Evolutionary conservation across 2,329 filamentous ascomycete species (phyloP), one percentile per base, ranked within the genome.

Genomic region (Daldinia eschscholtzii): DNA sequence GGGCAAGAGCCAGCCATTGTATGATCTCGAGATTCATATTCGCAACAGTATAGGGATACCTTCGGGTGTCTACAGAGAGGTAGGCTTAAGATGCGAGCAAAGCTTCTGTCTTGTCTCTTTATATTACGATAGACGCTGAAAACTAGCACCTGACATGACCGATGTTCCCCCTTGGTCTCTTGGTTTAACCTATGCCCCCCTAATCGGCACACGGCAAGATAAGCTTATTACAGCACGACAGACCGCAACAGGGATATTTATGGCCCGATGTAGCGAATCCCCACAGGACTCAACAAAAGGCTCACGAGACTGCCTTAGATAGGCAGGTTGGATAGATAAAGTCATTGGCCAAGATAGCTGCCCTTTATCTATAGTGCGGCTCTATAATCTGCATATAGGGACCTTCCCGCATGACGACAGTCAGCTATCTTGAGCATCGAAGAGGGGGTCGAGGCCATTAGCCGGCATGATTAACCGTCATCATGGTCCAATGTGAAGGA

Each of bases 401-500:
- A 64, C 44, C 4, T 37, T 30, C 66, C 33, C 59, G 44, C 67
- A 61, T 61, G 67, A 64, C 55, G 53, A 26, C 23, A 39, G 20
- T 18, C 15, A 59, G 56, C 55, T 57, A 61, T 57, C 55, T 23
- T 10, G 30, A 33, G 42, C 26, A 56, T 56, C 39, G 20, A 23
- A 55, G 50, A 12, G 15, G 39, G 57, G 33, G 35, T 4, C 35
- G 12, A 39, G 35, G 35, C 12, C 12, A 59, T 69, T 66, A 69
- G 26, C 67, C 67, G 67, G 67, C 67, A 66, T 62, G 10, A 69
- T 69, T 66, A 69, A 39, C 59, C 67, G 59, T 56, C 42, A 35
- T 52, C 57, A 28, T n/a, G 63, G 48, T 30, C 67, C 63, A 59
- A 48, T 62, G 41, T 46, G 3, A 58, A 52, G 20, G 6, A 35